Base-by-base conservation (phyloP, 306 rosid species). In the Heteromeles arbutifolia region DNA sequence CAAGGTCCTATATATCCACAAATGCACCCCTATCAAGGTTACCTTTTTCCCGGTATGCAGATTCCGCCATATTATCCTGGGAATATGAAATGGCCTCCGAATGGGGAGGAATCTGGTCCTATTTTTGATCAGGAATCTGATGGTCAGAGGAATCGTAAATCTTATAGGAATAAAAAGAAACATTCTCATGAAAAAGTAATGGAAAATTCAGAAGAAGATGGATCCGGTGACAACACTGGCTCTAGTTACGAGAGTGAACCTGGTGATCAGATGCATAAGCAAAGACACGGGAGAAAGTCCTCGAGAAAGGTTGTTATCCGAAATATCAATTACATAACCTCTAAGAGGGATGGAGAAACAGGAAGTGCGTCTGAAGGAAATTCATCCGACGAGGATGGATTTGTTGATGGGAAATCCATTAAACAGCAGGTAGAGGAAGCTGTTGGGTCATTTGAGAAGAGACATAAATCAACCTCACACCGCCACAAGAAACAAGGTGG, bases 221-320 rank as follows among this genome's bases (percentile, higher is more conserved):
- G 71, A 65, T 83, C 94, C 54, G 68, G 84, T 7, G 77, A 85
- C 39, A 81, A 85, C 31, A 80, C 84, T 70, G 90, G 88, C 70
- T 86, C 97, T n/a, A 87, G 95, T 81, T 78, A 78, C 69, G 87
- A 86, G 78, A 89, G 87, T 84, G 88, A 84, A 54, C 87, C 91
- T 5, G 98, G 86, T 45, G 86, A 81, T 58, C 75, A 73, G 53
- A 74, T 83, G 69, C 78, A 56, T 65, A 87, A 71, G 84, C 90
- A 83, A 86, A 90, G 82, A 84, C 87, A 84, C 12, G 87, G 92
- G 69, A 90, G 83, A 85, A 92, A 88, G 84, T 83, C 96, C 79
- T 88, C 97, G 2, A 86, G 99, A 85, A 90, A 86, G 80, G 99
- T 96, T 53, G 97, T 92, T 62, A 96, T 96, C 66, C 99, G 98